phyloP scores from a whole-genome alignment of 768 basidiomycete species.

The Hericium coralloides region DNA sequence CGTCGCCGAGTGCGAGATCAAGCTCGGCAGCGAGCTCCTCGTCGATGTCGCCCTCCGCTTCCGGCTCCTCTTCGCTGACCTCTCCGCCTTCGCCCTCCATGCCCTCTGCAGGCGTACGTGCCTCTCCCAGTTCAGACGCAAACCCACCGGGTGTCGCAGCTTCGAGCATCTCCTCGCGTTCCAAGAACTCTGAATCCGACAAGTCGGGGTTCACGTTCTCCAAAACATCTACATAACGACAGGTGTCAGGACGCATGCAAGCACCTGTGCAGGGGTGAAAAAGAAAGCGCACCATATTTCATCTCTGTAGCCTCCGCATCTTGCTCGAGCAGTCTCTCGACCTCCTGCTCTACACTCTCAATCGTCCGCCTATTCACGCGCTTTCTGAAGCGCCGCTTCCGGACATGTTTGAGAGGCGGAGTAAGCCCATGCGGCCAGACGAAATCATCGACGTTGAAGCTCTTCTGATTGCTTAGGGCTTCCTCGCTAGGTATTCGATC shows the following conservation, averaged over 20 bases:
- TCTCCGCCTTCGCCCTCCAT: conserved; percentile 48
- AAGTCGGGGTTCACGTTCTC: conserved; percentile 89
- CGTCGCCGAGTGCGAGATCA: conserved; percentile 72
- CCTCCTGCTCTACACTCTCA: conserved; percentile 90
- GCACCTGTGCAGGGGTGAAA: background rate
- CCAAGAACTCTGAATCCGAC: conserved; percentile 82
- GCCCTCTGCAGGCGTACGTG: conserved; percentile 44
- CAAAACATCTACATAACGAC: conserved; percentile 49
- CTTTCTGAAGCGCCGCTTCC: conserved; percentile 90
- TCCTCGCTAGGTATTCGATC: conserved; percentile 68
- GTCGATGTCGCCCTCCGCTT: conserved; percentile 74
- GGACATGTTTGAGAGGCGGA: conserved; percentile 81
- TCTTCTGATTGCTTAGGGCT: conserved; percentile 46
- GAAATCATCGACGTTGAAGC: conserved; percentile 89
- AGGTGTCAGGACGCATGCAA: background rate
- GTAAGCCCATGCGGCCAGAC: conserved; percentile 97
- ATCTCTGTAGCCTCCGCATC: conserved; percentile 70
- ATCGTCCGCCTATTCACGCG: conserved; percentile 82
- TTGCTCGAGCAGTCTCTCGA: conserved; percentile 76
- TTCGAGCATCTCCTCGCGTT: conserved; percentile 50
- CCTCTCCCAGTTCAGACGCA: conserved; percentile 53
- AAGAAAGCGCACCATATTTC: conserved; percentile 49
- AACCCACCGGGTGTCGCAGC: conserved; percentile 61
- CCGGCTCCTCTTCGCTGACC: conserved; percentile 46
- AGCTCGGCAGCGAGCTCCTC: conserved; percentile 85